Conservation (phyloP, 495 filamentous ascomycete species). For the Recurvomyces mirabilis region DNA sequence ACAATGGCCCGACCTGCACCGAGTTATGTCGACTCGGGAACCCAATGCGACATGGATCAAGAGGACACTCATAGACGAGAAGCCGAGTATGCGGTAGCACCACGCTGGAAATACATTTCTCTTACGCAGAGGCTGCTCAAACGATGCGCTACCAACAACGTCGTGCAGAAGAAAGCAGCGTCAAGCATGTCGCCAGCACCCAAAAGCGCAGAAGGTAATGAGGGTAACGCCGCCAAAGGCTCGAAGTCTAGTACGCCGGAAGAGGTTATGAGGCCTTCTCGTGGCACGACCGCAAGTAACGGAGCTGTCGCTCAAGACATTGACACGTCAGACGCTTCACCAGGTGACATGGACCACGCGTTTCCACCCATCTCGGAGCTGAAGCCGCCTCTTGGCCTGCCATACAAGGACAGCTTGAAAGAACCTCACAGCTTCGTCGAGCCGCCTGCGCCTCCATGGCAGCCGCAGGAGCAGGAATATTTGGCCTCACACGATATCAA, state of each 20-base stretch:
- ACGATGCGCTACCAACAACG: conserved; percentile 13
- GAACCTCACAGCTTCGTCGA: conserved; percentile 3
- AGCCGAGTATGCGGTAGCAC: not conserved
- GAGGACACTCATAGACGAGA: conserved; percentile 6
- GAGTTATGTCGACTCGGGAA: conserved; percentile 6
- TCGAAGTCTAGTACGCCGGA: not conserved
- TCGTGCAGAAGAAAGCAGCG: too few relatives aligned
- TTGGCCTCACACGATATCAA: not conserved
- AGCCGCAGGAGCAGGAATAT: not conserved
- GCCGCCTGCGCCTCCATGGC: conserved; percentile 9
- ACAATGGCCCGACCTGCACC: conserved; percentile 1
- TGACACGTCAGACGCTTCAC: not conserved
- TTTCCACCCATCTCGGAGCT: not conserved
- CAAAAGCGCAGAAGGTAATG: not conserved
- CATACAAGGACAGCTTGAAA: too few relatives aligned
- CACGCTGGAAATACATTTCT: conserved; percentile 5
- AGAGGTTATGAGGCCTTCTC: not conserved
- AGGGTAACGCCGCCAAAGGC: not conserved
- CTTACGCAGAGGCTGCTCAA: conserved; percentile 11
- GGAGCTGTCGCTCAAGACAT: not conserved
- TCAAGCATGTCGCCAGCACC: too few relatives aligned
- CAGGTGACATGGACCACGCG: not conserved
- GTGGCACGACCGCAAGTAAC: not conserved
- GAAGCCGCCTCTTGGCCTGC: not conserved
- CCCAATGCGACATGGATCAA: conserved; percentile 17